Percentiles rank a stretch among this genome's conserved stretches.
phyloP scores from a whole-genome alignment of 179 eudicot species.

The Carnegiea gigantea region DNA sequence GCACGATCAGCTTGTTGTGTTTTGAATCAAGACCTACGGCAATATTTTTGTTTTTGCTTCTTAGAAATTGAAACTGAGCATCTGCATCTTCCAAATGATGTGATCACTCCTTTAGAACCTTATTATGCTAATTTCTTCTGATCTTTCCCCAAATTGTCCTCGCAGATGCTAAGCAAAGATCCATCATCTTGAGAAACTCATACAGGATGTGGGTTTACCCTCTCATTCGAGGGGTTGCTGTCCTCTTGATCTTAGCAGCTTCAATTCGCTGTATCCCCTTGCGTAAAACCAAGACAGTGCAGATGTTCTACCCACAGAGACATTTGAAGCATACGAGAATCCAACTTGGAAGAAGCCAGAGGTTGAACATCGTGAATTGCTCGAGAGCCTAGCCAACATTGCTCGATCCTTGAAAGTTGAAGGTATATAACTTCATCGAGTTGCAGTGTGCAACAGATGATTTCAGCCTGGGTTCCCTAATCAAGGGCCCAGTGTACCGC shows the following conservation, averaged over 20 bases:
- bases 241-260: conserved; percentile 25
- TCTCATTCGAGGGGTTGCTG: conserved; percentile 54
- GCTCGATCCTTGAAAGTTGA: conserved; percentile 50
- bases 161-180: not conserved
- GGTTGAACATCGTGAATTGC: conserved; percentile 53
- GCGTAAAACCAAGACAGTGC: conserved; percentile 32
- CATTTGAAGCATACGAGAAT: conserved; percentile 61
- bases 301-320: conserved; percentile 41
- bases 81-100: not conserved
- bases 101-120: conserved; percentile 10
- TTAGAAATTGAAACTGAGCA: too few species aligned
- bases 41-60: too few species aligned
- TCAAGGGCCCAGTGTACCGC: conserved; percentile 67
- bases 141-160: not conserved
- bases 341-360: conserved; percentile 44
- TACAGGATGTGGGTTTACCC: conserved; percentile 29
- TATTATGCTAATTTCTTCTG: not conserved
- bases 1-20: too few species aligned
- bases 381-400: conserved; percentile 57
- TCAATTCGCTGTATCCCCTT: conserved; percentile 36
- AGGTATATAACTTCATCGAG: conserved; percentile 58
- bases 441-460: conserved; percentile 65
- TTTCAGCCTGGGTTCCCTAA: conserved; percentile 49
- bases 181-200: not conserved
- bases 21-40: too few species aligned